Evolutionary conservation across 805 yeast species (phyloP).

Genomic region (Candida takata): DNA sequence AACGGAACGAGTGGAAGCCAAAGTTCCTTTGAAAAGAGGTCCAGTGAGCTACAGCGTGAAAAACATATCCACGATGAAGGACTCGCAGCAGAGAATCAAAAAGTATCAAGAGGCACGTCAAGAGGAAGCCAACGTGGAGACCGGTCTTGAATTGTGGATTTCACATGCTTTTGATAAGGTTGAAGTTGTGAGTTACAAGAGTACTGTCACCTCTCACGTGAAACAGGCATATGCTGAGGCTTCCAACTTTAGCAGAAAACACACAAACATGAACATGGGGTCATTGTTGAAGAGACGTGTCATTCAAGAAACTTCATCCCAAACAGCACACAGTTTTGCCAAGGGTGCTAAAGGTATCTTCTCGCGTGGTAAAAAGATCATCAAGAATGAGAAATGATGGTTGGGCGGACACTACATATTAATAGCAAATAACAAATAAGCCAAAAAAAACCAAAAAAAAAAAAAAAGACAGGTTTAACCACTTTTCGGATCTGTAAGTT

Average conservation of each 20-base stretch:
- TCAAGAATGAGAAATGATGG: conserved; percentile 24
- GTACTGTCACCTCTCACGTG: conserved; percentile 34
- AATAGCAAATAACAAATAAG: no score
- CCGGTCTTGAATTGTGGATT: conserved; percentile 57
- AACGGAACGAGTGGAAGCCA: conserved; percentile 1
- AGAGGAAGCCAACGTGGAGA: conserved; percentile 38
- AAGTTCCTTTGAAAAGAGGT: conserved; percentile 1
- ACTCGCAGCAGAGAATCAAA: conserved; percentile 35
- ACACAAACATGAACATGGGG: conserved; percentile 33
- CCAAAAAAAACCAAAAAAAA: no score
- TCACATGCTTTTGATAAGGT: conserved; percentile 27
- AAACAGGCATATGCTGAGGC: conserved; percentile 62
- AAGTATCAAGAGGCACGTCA: conserved; percentile 36
- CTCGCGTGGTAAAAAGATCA: conserved; percentile 47
- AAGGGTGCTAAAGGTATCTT: conserved; percentile 52
- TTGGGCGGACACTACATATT: background rate
- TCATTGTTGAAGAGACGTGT: conserved; percentile 44
- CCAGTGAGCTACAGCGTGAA: conserved; percentile 30
- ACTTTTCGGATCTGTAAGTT: no score
- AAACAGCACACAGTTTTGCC: conserved; percentile 40
- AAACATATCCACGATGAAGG: conserved; percentile 32
- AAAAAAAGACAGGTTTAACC: no score
- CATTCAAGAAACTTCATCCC: conserved; percentile 43
- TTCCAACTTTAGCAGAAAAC: conserved; percentile 19
- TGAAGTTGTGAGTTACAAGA: conserved; percentile 22